A percentile compares a stretch with the other conserved stretches of the same genome.
Conservation (phyloP, 352 stramenopile species). For the Pythium biforme region DNA sequence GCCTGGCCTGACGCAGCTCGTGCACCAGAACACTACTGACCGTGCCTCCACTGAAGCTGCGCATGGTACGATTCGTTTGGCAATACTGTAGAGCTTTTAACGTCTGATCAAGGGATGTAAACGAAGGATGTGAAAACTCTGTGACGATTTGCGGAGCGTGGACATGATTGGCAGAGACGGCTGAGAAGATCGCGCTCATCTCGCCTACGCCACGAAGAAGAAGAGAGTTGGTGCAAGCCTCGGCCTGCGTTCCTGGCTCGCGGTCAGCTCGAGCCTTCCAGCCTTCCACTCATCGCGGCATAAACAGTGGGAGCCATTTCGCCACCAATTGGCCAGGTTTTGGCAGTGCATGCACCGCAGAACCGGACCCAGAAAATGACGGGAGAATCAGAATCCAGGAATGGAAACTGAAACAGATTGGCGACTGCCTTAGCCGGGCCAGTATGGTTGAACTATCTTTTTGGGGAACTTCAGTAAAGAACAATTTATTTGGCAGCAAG, state of each 20-base stretch:
- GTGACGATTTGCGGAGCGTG: constrained; percentile 1
- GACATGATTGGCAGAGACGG: background rate
- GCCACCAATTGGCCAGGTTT: background rate
- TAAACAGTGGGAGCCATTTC: constrained; percentile 1
- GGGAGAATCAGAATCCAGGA: constrained; percentile 20
- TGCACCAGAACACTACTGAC: background rate
- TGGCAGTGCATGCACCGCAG: background rate
- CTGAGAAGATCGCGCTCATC: constrained; percentile 6
- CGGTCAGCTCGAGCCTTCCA: background rate
- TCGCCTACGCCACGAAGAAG: background rate
- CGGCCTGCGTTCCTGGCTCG: background rate
- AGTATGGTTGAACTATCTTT: constrained; percentile 11
- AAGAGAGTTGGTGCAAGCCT: background rate
- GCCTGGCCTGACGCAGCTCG: background rate
- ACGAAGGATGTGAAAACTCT: constrained; percentile 3
- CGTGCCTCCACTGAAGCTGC: too few relatives aligned
- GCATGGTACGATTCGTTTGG: background rate
- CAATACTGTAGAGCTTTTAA: background rate
- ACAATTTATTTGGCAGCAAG: background rate
- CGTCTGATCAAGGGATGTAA: background rate
- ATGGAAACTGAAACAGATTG: constrained; percentile 22
- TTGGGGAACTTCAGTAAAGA: constrained; percentile 24
- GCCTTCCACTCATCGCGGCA: constrained; percentile 3
- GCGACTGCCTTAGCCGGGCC: constrained; percentile 3
- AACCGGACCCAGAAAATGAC: background rate